Evolutionary conservation across 139 green algal genomes (phyloP).

Genomic region (Micractinium conductrix): DNA sequence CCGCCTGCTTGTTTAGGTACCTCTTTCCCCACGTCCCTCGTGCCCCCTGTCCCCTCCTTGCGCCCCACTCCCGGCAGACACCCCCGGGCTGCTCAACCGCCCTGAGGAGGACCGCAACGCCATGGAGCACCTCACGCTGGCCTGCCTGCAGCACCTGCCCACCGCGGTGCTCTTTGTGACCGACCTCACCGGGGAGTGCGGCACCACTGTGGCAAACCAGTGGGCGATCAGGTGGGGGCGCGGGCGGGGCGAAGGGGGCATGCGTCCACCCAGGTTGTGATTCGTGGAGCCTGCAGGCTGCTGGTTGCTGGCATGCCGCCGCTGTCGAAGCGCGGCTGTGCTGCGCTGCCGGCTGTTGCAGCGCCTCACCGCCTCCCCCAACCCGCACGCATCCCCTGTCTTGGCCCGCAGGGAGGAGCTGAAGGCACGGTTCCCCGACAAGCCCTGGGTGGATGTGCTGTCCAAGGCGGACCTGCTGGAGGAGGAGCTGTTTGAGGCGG

Average conservation of each 20-base stretch:
- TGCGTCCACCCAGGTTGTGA: too few species aligned
- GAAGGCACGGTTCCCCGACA: constrained; percentile 69
- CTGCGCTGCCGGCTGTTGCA: too few species aligned
- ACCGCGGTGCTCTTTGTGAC: constrained; percentile 89
- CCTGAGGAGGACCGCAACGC: constrained; percentile 88
- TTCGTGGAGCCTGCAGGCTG: too few species aligned
- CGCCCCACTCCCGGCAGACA: constrained; percentile 82
- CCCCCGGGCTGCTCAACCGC: constrained; percentile 88
- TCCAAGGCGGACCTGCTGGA: constrained; percentile 92
- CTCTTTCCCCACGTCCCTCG: too few species aligned
- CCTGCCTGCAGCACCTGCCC: constrained; percentile 87
- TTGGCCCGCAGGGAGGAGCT: constrained; percentile 58
- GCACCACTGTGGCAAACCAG: constrained; percentile 81
- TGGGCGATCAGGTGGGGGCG: constrained; percentile 65
- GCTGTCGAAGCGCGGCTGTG: too few species aligned
- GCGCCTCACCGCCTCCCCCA: too few species aligned
- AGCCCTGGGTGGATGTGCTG: constrained; percentile 94
- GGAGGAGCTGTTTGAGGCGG: constrained; percentile 51
- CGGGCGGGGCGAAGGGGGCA: too few species aligned
- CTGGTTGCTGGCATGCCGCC: too few species aligned
- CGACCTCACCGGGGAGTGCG: constrained; percentile 94
- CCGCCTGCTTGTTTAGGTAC: too few species aligned
- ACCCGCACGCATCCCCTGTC: too few species aligned
- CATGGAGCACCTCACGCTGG: constrained; percentile 96
- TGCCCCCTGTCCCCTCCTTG: too few species aligned